Evolutionary conservation across 805 yeast genomes (phyloP).

Genomic region (Scheffersomyces amazonensis): DNA sequence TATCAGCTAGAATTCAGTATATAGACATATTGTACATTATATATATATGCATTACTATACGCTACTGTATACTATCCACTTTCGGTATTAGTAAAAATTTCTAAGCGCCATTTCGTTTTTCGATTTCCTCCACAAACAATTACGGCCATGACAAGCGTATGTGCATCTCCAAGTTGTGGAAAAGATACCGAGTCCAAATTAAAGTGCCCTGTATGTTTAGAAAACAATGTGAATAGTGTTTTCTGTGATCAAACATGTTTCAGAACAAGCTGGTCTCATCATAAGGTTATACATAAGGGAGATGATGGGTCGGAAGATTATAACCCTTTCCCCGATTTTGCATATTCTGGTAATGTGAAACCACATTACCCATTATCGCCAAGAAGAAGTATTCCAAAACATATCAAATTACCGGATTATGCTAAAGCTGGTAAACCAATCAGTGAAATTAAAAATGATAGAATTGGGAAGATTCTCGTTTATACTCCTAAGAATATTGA

Average conservation of each 20-base stretch:
- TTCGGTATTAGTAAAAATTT: too few species aligned
- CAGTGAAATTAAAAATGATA: conserved; percentile 70
- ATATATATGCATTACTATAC: too few species aligned
- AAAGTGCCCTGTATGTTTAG: conserved; percentile 91
- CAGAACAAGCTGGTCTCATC: conserved; percentile 65
- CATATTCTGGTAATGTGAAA: conserved; percentile 70
- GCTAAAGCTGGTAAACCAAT: conserved; percentile 76
- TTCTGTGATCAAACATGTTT: conserved; percentile 89
- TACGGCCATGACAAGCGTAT: conserved; percentile 32
- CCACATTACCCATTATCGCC: conserved; percentile 82
- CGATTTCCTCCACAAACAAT: too few species aligned
- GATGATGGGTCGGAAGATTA: conserved; percentile 57
- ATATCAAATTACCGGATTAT: conserved; percentile 78
- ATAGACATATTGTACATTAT: background rate
- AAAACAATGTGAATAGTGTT: conserved; percentile 55
- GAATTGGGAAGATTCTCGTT: conserved; percentile 62
- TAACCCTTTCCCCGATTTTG: conserved; percentile 83
- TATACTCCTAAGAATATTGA: conserved; percentile 67
- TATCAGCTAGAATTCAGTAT: background rate
- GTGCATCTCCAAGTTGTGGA: conserved; percentile 84
- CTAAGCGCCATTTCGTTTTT: too few species aligned
- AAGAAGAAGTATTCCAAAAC: conserved; percentile 66
- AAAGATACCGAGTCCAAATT: conserved; percentile 70
- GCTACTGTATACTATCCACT: too few species aligned
- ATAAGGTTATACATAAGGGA: conserved; percentile 67